Evolutionary conservation across 164 flowering plant genomes (phyloP), one percentile per base, ranked within the genome.

Genomic region (Stephania cephalantha): DNA sequence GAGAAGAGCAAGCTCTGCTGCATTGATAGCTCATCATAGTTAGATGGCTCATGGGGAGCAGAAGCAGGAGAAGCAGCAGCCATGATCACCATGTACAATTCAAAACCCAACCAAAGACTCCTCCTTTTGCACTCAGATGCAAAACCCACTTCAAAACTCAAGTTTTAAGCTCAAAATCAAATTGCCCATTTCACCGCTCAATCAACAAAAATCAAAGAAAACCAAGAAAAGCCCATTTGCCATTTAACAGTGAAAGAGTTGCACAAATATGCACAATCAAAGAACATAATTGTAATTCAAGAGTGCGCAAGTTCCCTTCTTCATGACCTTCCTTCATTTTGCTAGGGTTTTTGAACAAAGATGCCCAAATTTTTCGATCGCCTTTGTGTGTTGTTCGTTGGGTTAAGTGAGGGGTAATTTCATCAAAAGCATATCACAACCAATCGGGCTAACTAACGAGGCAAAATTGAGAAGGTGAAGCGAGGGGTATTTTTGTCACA

Each of bases 1-100:
- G 91, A 85, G 84, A 95, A 93, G 50, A 90, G 83, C 87, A 93
- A 81, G 79, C 92, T 90, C 80, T 93, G 97, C 73, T 90, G 92
- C 98, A 95, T 90, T 67, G 93, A 88, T 71, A 85, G 70, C 84
- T 91, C 99, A 79, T 93, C 96, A 78, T 88, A 93, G 46, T 88
- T 88, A 13, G 91, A 85, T 68, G 87, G 78, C 72, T 83, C 90
- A 61, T 81, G 83, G 70, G 86, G 81, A 6, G 85, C 46, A 30
- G 85, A 72, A 64, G 77, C 66, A 9, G 87, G 45, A 78, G 88
- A 80, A 73, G 91, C 76, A 61, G 91, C 71, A 66, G 88, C 75
- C 86, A 90, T 79, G 45, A 82, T 82, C 75, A 76, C 88, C 91
- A 80, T 82, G 75, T 69, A 61, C 22, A 75, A 72, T 69, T 46